Evolutionary conservation across 352 stramenopile species (phyloP), one percentile per base, ranked within the genome.

Genomic region (Blastocystis sp.): DNA sequence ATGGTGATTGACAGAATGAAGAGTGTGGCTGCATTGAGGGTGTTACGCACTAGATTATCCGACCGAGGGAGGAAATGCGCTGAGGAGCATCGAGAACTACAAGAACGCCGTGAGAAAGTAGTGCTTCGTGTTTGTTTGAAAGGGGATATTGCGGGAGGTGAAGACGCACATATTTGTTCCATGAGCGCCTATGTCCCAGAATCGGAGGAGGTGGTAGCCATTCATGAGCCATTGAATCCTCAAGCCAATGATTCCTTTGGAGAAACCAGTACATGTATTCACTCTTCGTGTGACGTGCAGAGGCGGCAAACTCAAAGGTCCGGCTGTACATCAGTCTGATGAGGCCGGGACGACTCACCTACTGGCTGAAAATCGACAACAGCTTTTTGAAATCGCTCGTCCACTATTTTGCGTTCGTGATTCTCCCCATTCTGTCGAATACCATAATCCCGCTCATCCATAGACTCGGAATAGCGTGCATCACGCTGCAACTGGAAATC

Each of bases 261-360:
- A 17, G 48, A 57, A 57, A 57, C 48, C 6, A 57, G 48, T 57
- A 57, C 28, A 34, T 34, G 28, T 34, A 34, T 34, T 34, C 28
- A 34, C 14, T 57, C 48, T 14, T 57, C 48, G 6, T 14, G 48
- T 57, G 48, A 17, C 14, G 48, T 57, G 48, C 14, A 57, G 48
- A 57, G 14, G 6, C 48, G 6, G 48, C 48, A 14, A 57, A 57
- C 14, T 84, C 74, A 10, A 84, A 68, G 11, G 34, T 69, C 40
- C 74, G 74, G 10, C 57, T 84, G 17, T 84, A 84, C 60, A 70
- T 84, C 24, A 84, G 74, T 84, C 57, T 84, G 1, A 84, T 84
- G 74, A 66, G 34, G 52, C 74, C 74, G 14, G 74, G 74, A 69
- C 10, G 74, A 34, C 48, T 84, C 11, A 69, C 74, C 34, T 84